Base-by-base conservation (phyloP, 2,329 filamentous ascomycete genomes). In the Hypomyces perniciosus region DNA sequence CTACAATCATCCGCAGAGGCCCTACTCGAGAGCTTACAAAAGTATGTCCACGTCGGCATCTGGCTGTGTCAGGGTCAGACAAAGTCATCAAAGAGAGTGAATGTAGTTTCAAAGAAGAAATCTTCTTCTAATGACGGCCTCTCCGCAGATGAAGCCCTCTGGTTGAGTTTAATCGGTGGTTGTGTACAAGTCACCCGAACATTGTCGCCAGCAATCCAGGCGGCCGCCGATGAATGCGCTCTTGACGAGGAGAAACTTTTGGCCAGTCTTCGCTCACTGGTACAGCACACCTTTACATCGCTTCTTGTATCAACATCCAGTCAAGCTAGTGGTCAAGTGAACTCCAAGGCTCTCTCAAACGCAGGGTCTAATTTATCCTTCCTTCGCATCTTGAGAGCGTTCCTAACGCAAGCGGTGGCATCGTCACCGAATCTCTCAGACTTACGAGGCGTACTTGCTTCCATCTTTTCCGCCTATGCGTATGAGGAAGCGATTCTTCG, bases 21-120 rank as follows among this genome's bases (percentile, higher is more conserved):
- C 51, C 75, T 96, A 1, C 75, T 96, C 4, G 80, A 83, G 51
- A 84, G 86, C 1, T 72, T 99, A 13, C 85, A 95, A 54, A 96
- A 95, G 65, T 97, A 96, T 68, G 83, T 86, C 1, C 85, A 90
- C 56, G 89, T 99, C 1, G 93, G 95, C 10, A 92, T 95, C 46
- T 99, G 93, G 93, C 75, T 99, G 9, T 97, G 93, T 60, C 89
- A 95, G 68, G 83, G 86, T 1, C 90, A 96, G 64, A 89, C 82
- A 44, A 88, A 86, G 61, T 79, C 78, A 0, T 68, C 73, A 5
- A 76, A 72, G 52, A 69, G 70, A 53, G 60, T 65, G 48, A 73
- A 67, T 56, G 66, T 69, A 20, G 69, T 79, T 4, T 68, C 80
- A 45, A 73, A 83, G 57, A 80, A 68, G 67, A 77, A 79, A 50